These are phyloP conservation scores for Cordyceps militaris DNA, from an alignment of 2,329 filamentous ascomycete species.

Conservation along the genomic window DNA sequence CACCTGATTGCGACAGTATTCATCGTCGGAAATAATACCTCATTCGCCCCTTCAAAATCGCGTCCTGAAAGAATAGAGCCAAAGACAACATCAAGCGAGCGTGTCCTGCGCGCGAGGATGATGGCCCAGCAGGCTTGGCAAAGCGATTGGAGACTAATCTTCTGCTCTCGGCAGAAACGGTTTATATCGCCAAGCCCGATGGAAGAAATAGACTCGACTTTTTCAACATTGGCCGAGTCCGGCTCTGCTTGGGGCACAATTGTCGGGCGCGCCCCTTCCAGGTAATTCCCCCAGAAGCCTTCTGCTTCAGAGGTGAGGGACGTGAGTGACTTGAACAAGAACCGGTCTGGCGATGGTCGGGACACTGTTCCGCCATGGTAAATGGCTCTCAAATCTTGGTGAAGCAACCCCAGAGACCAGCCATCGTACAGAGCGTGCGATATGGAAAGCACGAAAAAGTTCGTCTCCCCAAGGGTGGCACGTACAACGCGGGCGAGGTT, in stretches of 20 bases:
- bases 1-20: constrained; percentile 75
- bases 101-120: constrained; percentile 55
- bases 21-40: constrained; percentile 81
- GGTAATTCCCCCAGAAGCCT: constrained; percentile 64
- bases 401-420: constrained; percentile 70
- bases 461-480: constrained; percentile 24
- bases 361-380: constrained; percentile 43
- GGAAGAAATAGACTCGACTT: constrained; percentile 16
- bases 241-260: constrained; percentile 18
- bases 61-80: constrained; percentile 79
- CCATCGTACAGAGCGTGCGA: constrained; percentile 88
- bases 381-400: constrained; percentile 59
- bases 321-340: constrained; percentile 34
- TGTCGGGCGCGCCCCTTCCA: constrained; percentile 44
- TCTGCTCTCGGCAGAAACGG: constrained; percentile 56
- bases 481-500: constrained; percentile 45
- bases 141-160: constrained; percentile 68
- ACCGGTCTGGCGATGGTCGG: constrained; percentile 42
- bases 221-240: not conserved
- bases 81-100: constrained; percentile 68
- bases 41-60: constrained; percentile 61
- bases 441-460: constrained; percentile 59
- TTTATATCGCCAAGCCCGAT: constrained; percentile 22
- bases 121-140: constrained; percentile 72
- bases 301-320: constrained; percentile 18